These are phyloP conservation scores for Hymenoscyphus fraxineus DNA, from an alignment of 2,329 filamentous ascomycete genomes.

Conservation along the genomic window DNA sequence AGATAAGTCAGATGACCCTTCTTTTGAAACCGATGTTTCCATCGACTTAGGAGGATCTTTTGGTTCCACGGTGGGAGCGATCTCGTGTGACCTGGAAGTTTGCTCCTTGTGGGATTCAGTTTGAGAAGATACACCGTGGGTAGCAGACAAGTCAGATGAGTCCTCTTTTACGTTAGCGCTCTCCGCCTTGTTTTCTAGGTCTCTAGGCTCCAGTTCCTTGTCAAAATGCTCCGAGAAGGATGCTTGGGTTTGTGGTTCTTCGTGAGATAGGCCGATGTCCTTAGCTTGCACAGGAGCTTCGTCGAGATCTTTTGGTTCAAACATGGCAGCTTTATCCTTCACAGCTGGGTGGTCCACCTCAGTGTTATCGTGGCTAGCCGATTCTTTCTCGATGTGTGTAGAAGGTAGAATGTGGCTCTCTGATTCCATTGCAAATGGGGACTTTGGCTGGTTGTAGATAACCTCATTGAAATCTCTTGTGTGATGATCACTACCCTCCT, in stretches of 20 bases:
- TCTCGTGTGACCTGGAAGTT: background rate
- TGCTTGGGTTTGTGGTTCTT: background rate
- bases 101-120: background rate
- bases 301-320: background rate
- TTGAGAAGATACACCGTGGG: background rate
- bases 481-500: background rate
- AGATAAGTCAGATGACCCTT: background rate
- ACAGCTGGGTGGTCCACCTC: background rate
- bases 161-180: background rate
- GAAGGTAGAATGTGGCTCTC: background rate
- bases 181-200: background rate
- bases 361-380: background rate
- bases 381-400: background rate
- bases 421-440: background rate
- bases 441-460: background rate
- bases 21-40: background rate
- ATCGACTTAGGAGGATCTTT: background rate
- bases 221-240: background rate
- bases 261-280: background rate
- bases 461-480: background rate
- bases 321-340: background rate
- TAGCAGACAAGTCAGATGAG: background rate
- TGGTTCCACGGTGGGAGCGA: background rate
- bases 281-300: background rate
- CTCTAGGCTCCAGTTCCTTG: background rate